phyloP scores from a whole-genome alignment of 2,329 filamentous ascomycete genomes.

The Penicillium sclerotiorum region DNA sequence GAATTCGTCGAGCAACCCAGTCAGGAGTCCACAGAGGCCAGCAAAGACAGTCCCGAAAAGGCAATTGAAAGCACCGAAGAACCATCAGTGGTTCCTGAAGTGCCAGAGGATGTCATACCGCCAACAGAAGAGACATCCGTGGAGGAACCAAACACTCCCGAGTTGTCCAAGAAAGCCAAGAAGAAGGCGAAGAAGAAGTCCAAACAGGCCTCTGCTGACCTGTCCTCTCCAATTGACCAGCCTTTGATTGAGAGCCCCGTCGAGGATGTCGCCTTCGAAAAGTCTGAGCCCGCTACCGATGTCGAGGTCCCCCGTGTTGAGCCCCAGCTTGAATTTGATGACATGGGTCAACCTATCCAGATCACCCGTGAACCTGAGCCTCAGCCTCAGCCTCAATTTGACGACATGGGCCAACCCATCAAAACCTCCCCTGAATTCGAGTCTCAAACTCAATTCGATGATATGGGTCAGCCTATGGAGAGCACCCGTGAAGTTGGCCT shows the following conservation, averaged over 20 bases:
- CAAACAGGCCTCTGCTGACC: slow-evolving; percentile 15
- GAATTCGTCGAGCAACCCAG: background rate
- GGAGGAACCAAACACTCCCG: slow-evolving; percentile 20
- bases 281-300: background rate
- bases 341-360: too few species aligned
- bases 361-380: slow-evolving; percentile 2
- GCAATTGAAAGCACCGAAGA: background rate
- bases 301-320: background rate
- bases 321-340: background rate
- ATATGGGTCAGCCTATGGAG: background rate
- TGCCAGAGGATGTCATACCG: slow-evolving; percentile 5
- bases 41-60: background rate
- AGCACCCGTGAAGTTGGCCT: background rate
- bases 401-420: too few species aligned
- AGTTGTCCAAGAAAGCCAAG: slow-evolving; percentile 43
- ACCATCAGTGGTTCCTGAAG: slow-evolving; percentile 2
- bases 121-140: slow-evolving; percentile 11
- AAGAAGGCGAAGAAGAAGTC: slow-evolving; percentile 34
- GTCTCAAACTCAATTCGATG: background rate
- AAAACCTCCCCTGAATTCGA: slow-evolving; percentile 3
- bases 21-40: background rate
- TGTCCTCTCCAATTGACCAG: background rate
- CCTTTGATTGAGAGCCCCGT: too few species aligned
- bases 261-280: background rate
- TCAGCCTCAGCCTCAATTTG: background rate